A percentile compares a stretch with the other conserved stretches of the same genome.
Evolutionary conservation across 1,284 basidiomycete species (phyloP).

Genomic region (Puccinia novopanici): DNA sequence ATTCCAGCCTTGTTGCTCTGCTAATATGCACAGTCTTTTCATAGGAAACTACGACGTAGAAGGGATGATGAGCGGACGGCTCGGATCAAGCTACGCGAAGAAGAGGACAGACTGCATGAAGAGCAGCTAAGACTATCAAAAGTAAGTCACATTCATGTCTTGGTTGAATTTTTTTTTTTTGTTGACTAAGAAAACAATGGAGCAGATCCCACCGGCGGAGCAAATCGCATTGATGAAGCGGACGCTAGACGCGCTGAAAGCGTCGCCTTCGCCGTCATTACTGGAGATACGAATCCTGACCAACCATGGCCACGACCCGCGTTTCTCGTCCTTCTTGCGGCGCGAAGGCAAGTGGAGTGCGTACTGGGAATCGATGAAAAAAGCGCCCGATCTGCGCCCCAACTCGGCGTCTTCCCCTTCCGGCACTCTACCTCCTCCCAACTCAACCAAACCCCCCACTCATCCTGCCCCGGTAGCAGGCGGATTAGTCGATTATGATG

Average conservation of each 20-base stretch:
- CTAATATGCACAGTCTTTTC: not conserved
- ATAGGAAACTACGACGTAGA: conserved; percentile 38
- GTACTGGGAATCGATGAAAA: conserved; percentile 48
- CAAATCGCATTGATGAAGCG: conserved; percentile 33
- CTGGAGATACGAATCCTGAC: conserved; percentile 45
- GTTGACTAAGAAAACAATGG: not conserved
- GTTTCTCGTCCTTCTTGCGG: conserved; percentile 42
- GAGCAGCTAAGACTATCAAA: conserved; percentile 25
- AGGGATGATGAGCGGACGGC: conserved; percentile 35
- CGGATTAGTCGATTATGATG: conserved; percentile 37
- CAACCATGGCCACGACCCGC: conserved; percentile 34
- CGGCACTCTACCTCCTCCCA: not conserved
- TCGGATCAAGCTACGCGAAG: conserved; percentile 42
- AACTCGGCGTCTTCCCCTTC: not conserved
- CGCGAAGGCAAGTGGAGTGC: conserved; percentile 35
- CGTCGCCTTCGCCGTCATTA: conserved; percentile 38
- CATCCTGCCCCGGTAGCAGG: not conserved
- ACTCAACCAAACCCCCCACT: not conserved
- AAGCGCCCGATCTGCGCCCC: not conserved
- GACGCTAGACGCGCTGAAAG: conserved; percentile 27
- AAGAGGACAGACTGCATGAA: conserved; percentile 42
- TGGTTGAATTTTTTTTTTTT: not conserved
- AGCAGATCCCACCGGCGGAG: conserved; percentile 38
- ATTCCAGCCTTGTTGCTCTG: not conserved
- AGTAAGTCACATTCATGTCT: conserved; percentile 7